Percentiles rank a stretch among this genome's conserved stretches.
These are phyloP conservation scores for Daldinia childiae DNA, from an alignment of 495 filamentous ascomycete genomes.

Conservation along the genomic window DNA sequence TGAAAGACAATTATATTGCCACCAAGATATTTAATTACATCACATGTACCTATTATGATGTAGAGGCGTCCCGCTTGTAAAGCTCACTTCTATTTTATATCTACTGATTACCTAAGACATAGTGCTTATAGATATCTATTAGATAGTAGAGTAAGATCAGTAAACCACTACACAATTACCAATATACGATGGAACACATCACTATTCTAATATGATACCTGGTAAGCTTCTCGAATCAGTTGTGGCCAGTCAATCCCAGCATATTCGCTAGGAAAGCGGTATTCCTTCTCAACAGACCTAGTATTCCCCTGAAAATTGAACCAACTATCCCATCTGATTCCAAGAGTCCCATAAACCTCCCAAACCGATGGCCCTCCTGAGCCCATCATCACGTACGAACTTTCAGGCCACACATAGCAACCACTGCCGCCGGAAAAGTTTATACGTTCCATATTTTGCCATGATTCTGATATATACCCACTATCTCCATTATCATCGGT, in stretches of 20 bases:
- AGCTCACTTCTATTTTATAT: too few species aligned
- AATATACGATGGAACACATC: neutral
- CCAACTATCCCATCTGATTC: neutral
- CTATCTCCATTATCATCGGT: neutral
- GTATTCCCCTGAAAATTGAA: neutral
- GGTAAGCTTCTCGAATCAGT: neutral
- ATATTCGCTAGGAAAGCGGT: slow-evolving; percentile 8
- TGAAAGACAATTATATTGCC: too few species aligned
- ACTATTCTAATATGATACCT: neutral
- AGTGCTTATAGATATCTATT: neutral
- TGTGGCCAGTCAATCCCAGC: slow-evolving; percentile 19
- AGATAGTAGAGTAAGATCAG: neutral
- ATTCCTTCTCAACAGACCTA: neutral
- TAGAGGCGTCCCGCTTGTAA: too few species aligned
- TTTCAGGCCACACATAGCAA: slow-evolving; percentile 14
- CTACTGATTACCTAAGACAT: too few species aligned
- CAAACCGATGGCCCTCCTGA: neutral
- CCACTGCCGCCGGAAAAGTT: slow-evolving; percentile 20
- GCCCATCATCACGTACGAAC: slow-evolving; percentile 10
- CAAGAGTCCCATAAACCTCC: slow-evolving; percentile 1
- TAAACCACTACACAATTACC: too few species aligned
- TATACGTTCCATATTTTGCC: neutral
- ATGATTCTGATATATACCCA: neutral
- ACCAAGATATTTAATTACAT: too few species aligned
- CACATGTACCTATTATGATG: too few species aligned